These are phyloP conservation scores for Potentilla sterilis DNA, from an alignment of 306 rosid species.

Conservation along the genomic window DNA sequence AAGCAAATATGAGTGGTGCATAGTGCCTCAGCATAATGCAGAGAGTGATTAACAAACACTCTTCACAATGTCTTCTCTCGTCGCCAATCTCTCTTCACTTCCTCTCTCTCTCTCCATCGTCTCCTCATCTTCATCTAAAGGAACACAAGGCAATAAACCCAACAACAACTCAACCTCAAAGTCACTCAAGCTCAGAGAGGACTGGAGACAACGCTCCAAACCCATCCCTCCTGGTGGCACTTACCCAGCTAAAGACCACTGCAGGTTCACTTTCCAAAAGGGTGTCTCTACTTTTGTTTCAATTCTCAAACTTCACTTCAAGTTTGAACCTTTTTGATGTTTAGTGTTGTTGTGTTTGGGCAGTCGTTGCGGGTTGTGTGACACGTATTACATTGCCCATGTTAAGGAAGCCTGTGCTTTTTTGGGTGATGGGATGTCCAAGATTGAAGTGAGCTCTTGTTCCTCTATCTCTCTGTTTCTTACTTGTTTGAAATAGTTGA, in stretches of 20 bases:
- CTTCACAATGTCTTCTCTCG: too few species aligned
- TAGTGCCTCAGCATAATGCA: too few species aligned
- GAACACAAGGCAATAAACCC: slow-evolving; percentile 47
- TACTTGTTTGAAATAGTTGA: neutral
- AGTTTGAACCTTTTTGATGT: neutral
- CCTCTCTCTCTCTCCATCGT: too few species aligned
- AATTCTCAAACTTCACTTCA: neutral
- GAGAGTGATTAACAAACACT: too few species aligned
- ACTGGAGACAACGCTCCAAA: slow-evolving; percentile 83
- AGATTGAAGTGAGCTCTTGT: slow-evolving; percentile 62
- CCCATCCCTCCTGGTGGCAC: slow-evolving; percentile 92
- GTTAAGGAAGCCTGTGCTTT: slow-evolving; percentile 97
- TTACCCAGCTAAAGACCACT: slow-evolving; percentile 92
- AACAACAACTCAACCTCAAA: slow-evolving; percentile 23
- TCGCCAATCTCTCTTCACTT: too few species aligned
- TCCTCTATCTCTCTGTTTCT: slow-evolving; percentile 11
- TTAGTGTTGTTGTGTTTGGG: slow-evolving; percentile 10
- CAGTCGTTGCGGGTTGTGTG: slow-evolving; percentile 94
- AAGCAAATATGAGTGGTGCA: too few species aligned
- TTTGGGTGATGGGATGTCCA: slow-evolving; percentile 97
- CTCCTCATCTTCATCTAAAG: slow-evolving; percentile 29
- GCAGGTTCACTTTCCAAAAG: slow-evolving; percentile 55
- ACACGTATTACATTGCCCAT: slow-evolving; percentile 92
- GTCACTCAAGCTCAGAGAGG: slow-evolving; percentile 55
- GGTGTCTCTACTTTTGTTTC: neutral